Percentiles rank a stretch among this genome's conserved stretches.
phyloP scores from a whole-genome alignment of 2,329 filamentous ascomycete species.

The Aaosphaeria arxii region DNA sequence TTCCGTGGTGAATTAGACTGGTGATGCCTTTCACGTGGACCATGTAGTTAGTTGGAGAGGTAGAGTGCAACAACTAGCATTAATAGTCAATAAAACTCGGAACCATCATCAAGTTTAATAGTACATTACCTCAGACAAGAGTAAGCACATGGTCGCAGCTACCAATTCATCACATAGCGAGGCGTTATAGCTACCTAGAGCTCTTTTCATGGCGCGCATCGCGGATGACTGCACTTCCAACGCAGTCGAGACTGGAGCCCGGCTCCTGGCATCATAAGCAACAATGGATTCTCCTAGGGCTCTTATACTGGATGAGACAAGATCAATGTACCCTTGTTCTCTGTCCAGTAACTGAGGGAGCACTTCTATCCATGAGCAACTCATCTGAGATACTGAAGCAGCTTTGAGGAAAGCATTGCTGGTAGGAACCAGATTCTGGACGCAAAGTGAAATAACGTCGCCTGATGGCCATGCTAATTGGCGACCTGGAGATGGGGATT shows the following conservation, averaged over 20 bases:
- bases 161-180: neutral
- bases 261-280: neutral
- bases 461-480: neutral
- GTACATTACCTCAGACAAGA: neutral
- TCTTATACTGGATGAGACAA: neutral
- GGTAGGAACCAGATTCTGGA: neutral
- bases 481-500: too few species aligned
- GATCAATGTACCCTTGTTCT: neutral
- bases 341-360: neutral
- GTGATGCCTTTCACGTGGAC: neutral
- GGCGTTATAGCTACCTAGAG: neutral
- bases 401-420: neutral
- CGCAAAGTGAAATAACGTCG: neutral
- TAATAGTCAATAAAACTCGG: neutral
- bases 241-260: neutral
- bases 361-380: neutral
- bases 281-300: neutral
- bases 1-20: neutral
- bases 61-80: neutral
- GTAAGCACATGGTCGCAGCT: neutral
- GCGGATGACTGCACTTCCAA: neutral
- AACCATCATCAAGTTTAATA: neutral
- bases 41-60: neutral
- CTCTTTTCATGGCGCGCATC: neutral
- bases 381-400: neutral